These are phyloP conservation scores for Dryas integrifolia DNA, from an alignment of 331 rosid species.

Conservation along the genomic window DNA sequence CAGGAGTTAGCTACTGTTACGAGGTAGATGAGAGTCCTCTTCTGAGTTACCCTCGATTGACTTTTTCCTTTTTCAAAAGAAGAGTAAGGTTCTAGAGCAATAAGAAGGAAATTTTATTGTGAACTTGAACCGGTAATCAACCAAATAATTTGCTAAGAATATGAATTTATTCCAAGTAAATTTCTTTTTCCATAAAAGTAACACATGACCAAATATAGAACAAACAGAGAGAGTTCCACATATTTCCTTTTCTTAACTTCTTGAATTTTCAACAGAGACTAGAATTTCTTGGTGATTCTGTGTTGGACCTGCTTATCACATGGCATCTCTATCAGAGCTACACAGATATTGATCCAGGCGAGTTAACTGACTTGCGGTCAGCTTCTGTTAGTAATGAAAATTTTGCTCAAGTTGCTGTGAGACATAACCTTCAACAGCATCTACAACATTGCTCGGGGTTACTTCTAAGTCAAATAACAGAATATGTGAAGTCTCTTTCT, in stretches of 20 bases:
- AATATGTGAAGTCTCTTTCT: slow-evolving; percentile 49
- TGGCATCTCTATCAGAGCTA: slow-evolving; percentile 68
- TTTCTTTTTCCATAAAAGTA: not conserved
- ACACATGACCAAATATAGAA: slow-evolving; percentile 1
- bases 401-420: slow-evolving; percentile 87
- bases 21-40: slow-evolving; percentile 49
- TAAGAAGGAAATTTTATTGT: not conserved
- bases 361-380: slow-evolving; percentile 86
- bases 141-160: not conserved
- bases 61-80: not conserved
- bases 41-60: not conserved
- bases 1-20: slow-evolving; percentile 60
- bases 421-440: slow-evolving; percentile 61
- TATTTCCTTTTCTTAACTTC: slow-evolving; percentile 10
- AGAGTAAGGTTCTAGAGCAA: slow-evolving; percentile 1
- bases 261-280: slow-evolving; percentile 66
- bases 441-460: slow-evolving; percentile 67
- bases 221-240: slow-evolving; percentile 19
- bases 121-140: not conserved
- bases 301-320: slow-evolving; percentile 86
- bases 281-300: slow-evolving; percentile 92
- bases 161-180: not conserved
- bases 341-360: slow-evolving; percentile 74
- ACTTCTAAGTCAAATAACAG: slow-evolving; percentile 65
- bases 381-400: slow-evolving; percentile 86